These are phyloP conservation scores for Tuber melanosporum DNA, from an alignment of 495 filamentous ascomycete genomes.

Conservation along the genomic window DNA sequence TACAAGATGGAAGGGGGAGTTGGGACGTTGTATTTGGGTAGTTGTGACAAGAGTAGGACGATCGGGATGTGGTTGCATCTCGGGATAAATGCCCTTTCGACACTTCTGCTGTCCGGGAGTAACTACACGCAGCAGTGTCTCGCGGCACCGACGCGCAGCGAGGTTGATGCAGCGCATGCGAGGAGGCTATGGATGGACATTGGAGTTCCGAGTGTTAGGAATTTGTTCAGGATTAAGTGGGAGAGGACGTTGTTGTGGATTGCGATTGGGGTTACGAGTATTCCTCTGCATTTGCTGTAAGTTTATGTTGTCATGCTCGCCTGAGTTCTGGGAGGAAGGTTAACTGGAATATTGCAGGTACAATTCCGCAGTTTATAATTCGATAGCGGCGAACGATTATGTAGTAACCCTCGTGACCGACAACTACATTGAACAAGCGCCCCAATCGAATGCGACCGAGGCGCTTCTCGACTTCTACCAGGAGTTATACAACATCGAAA, in stretches of 20 bases:
- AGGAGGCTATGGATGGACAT: no score
- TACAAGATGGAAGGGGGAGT: no score
- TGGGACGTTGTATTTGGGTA: no score
- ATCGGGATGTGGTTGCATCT: no score
- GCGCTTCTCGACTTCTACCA: no score
- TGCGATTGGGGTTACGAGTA: not conserved
- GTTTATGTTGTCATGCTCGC: not conserved
- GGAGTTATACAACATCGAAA: no score
- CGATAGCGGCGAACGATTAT: not conserved
- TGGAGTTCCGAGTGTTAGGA: not conserved
- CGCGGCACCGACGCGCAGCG: no score
- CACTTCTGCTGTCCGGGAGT: no score
- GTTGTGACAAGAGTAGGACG: no score
- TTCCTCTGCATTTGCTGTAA: conserved; percentile 24
- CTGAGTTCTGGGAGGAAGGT: not conserved
- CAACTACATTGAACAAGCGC: not conserved
- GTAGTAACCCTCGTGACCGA: not conserved
- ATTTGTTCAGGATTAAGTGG: not conserved
- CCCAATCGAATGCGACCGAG: not conserved
- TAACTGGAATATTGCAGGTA: not conserved
- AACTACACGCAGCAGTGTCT: no score
- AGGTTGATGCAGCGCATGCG: no score
- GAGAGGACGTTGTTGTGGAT: not conserved
- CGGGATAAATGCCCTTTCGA: no score
- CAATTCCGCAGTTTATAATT: not conserved